Evolutionary conservation across 1,284 basidiomycete genomes (phyloP).

Genomic region (Papiliotrema nemorosa): DNA sequence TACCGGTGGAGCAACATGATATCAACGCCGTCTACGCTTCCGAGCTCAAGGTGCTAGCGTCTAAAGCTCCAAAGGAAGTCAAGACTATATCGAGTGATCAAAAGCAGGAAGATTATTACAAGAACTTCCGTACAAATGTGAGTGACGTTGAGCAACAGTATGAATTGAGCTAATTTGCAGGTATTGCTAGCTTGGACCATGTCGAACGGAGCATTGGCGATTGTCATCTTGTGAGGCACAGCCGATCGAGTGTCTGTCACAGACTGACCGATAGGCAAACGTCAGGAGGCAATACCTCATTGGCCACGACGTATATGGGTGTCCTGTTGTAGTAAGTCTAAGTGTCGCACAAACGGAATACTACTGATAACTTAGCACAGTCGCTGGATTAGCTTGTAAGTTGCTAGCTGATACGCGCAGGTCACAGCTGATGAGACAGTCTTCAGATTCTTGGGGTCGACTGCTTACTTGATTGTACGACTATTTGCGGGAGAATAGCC

Average conservation of each 20-base stretch:
- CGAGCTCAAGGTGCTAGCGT: conserved; percentile 69
- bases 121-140: conserved; percentile 77
- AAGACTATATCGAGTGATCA: conserved; percentile 58
- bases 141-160: conserved; percentile 22
- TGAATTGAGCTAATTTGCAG: conserved; percentile 26
- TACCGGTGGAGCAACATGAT: conserved; percentile 78
- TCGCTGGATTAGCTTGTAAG: conserved; percentile 78
- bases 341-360: conserved; percentile 20
- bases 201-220: conserved; percentile 72
- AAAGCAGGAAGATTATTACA: conserved; percentile 82
- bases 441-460: conserved; percentile 74
- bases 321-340: conserved; percentile 37
- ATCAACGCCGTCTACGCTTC: conserved; percentile 82
- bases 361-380: conserved; percentile 57
- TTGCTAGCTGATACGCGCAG: conserved; percentile 23
- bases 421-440: conserved; percentile 52
- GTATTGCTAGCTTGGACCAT: conserved; percentile 79
- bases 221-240: conserved; percentile 61
- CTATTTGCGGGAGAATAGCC: conserved; percentile 77
- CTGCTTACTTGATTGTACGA: conserved; percentile 71
- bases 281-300: conserved; percentile 25
- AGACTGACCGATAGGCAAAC: conserved; percentile 24
- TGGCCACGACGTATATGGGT: conserved; percentile 48
- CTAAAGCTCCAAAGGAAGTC: conserved; percentile 68
- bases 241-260: neutral